Conservation (phyloP, 805 yeast species). For the Myxozyma mucilagina region DNA sequence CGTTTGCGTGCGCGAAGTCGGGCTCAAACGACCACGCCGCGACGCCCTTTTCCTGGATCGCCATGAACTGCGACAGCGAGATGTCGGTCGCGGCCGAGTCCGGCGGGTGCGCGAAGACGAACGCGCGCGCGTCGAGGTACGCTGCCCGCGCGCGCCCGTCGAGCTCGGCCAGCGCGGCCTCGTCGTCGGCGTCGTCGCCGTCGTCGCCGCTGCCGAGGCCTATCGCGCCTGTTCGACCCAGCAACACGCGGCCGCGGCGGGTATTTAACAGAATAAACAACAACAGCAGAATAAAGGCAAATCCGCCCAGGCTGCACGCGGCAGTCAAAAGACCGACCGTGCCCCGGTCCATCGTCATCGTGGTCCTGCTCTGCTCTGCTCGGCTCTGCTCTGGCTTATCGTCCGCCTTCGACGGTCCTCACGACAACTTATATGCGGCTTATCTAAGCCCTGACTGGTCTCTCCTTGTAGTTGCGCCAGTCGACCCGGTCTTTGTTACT, state of each 20-base stretch:
- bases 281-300: conserved; percentile 40
- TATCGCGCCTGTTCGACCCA: conserved; percentile 56
- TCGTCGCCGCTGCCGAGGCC: conserved; percentile 55
- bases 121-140: conserved; percentile 62
- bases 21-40: conserved; percentile 81
- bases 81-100: conserved; percentile 46
- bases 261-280: conserved; percentile 41
- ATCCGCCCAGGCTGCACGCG: conserved; percentile 36
- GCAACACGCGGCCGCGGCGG: conserved; percentile 40
- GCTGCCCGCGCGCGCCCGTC: conserved; percentile 53
- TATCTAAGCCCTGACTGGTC: no score
- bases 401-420: no score
- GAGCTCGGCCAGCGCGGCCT: conserved; percentile 64
- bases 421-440: no score
- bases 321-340: conserved; percentile 43
- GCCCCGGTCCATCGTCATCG: no score
- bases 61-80: conserved; percentile 57
- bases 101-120: conserved; percentile 47
- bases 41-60: conserved; percentile 84
- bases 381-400: no score
- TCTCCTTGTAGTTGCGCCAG: no score
- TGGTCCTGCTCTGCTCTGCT: no score
- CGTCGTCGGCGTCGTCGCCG: conserved; percentile 59
- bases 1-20: conserved; percentile 52
- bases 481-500: no score